Base-by-base conservation (phyloP, 164 flowering plant species). In the Dillenia suffruticosa region DNA sequence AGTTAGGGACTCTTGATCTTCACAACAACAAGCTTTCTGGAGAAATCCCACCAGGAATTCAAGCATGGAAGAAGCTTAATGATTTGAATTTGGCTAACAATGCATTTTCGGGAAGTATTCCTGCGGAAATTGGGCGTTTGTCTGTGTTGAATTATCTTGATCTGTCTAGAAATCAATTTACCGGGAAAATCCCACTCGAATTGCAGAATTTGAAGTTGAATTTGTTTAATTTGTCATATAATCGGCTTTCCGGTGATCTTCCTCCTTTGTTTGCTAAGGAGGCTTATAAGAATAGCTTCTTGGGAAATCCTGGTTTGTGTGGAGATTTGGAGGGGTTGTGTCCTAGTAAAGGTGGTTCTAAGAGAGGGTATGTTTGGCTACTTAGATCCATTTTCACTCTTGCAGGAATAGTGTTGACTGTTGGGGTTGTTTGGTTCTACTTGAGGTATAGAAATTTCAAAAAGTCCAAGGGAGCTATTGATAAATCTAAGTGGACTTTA, bases 281-380 rank as follows among this genome's bases (percentile, higher is more conserved):
- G 40, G 75, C 71, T 53, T 87, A 81, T 49, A 77, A 48, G 64
- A 71, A 49, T 51, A 83, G 87, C 70, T 85, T 87, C 50, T 11
- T 83, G 56, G 93, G 87, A 0, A 87, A 87, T 64, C 88, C 87
- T 3, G 89, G 87, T 4, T 66, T 87, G 49, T 87, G 93, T 59
- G 79, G 81, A 0, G 82, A 73, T 54, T 50, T 80, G 10, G 66
- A 72, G 10, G 85, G 83, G 47, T 61, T 77, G n/a, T 87, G 93
- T 46, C 68, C 67, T 51, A 58, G 64, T 12, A 66, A 46, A 48
- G 51, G 43, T 15, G 77, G 51, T 32, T 61, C 43, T 3, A 80
- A 63, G 72, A 72, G 51, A 58, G 85, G 84, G 7, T 79, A 75
- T 54, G 61, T 68, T 7, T 79, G 87, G 86, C 15, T 81, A 47